Base-by-base conservation (phyloP, 371 early-diverging fungal species). In the Mucor racemosus region DNA sequence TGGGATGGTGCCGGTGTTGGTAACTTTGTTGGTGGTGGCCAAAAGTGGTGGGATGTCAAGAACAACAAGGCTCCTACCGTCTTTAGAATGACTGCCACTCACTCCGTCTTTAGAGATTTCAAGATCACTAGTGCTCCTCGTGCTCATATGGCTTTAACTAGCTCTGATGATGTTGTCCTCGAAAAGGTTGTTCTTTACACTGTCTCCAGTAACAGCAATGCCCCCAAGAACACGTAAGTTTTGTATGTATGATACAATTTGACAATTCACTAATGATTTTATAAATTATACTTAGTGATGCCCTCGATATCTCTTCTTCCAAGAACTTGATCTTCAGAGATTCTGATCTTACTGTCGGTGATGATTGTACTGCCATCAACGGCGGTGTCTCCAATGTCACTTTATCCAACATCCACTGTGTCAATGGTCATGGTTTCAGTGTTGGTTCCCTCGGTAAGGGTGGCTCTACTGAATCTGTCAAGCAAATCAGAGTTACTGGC, bases 291-390 rank as follows among this genome's bases (percentile, higher is more conserved):
- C 26, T 26, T 62, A 39, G 57, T 3, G 78, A 78, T 48, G 78
- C 72, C 1, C 69, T 76, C 34, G 78, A 76, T 38, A 71, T 74
- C 11, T 73, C 76, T 17, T 62, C 62, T 8, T 73, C 78, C 19
- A 55, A 64, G 10, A 68, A 65, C 26, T 65, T 76, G 33, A 64
- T 72, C 35, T 73, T 76, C 38, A 66, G 63, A 41, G 35, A 66
- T n/a, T 71, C 69, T 19, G 60, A 59, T 13, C 44, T 78, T 31
- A 56, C 65, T 15, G 63, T 71, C 17, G 76, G 76, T 46, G 78
- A 76, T 64, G 76, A 78, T 26, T 78, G 78, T 57, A 60, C 65
- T n/a, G 78, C 78, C 9, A 69, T 78, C 19, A 76, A 78, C 41
- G 67, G 69, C 13, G 72, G 71, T 57, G 63, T 40, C 7, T 64